Base-by-base conservation (phyloP, 345 rosid species). In the Acer campestre region DNA sequence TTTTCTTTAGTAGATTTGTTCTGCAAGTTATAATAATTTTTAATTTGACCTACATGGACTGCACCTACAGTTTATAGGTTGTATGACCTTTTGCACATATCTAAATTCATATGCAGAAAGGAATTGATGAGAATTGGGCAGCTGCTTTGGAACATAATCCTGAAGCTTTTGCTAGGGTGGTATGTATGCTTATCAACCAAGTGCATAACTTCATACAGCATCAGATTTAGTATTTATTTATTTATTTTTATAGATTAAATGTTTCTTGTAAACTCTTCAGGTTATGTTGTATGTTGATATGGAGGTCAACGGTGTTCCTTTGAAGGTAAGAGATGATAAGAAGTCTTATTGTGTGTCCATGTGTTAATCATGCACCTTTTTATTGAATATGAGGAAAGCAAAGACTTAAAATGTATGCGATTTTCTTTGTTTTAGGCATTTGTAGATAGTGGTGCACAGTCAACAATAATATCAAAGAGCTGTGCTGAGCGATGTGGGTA, bases 61-160 rank as follows among this genome's bases (percentile, higher is more conserved):
- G 46, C 46, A 42, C 10, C 46, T 42, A 42, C 46, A 42, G 46
- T 42, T 42, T 42, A 8, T 42, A 27, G 70, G 31, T 62, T 67
- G 16, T 59, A 55, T 81, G 55, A 72, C 63, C 27, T 73, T 72
- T 67, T 65, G 40, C 55, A 46, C 38, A 6, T 58, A 68, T 63
- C 70, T 74, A 14, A 75, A 77, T 78, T 44, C 49, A 23, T 77
- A 59, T 80, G 79, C 94, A 96, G 99, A 94, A 92, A 91, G 99
- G 99, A 77, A 96, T 96, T 78, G 99, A 96, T 87, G 99, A 96
- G 85, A 96, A 96, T 72, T 91, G 98, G 99, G 99, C 88, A 84
- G 99, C 99, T 83, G 98, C 98, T 72, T 85, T 96, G 85, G 98
- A 96, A 82, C 68, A 96, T 84, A 94, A 96, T 75, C 99, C 98